Conservation (phyloP, 192 early-diverging fungal species). For the Coemansia sp. region DNA sequence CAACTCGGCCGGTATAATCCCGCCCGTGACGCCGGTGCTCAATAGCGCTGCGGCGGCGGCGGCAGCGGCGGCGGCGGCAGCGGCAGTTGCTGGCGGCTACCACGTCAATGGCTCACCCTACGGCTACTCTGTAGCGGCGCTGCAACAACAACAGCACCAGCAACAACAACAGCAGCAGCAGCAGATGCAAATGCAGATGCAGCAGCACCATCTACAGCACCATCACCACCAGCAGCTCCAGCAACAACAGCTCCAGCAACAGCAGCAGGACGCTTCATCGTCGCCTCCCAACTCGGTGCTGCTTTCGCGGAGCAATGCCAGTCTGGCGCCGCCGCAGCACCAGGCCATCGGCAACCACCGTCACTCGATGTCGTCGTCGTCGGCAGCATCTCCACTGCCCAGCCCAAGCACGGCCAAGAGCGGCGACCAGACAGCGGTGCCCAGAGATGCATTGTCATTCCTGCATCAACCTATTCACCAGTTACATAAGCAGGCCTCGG, state of each 20-base stretch:
- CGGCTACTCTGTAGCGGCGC: constrained; percentile 26
- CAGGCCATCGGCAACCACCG: constrained; percentile 15
- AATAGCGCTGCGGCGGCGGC: constrained; percentile 27
- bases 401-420: constrained; percentile 31
- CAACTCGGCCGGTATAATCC: neutral
- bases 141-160: constrained; percentile 19
- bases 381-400: constrained; percentile 37
- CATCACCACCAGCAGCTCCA: constrained; percentile 10
- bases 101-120: constrained; percentile 23
- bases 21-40: constrained; percentile 15
- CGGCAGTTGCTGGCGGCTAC: constrained; percentile 22
- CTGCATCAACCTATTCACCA: constrained; percentile 54
- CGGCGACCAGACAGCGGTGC: constrained; percentile 22
- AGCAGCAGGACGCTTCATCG: constrained; percentile 27
- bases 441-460: constrained; percentile 51
- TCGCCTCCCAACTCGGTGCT: constrained; percentile 33
- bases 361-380: constrained; percentile 47
- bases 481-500: constrained; percentile 44
- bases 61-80: constrained; percentile 13
- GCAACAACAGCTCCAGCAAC: constrained; percentile 10
- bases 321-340: constrained; percentile 15
- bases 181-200: no score
- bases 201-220: constrained; percentile 1
- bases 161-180: no score
- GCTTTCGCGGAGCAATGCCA: constrained; percentile 13